A percentile compares a stretch with the other conserved stretches of the same genome.
phyloP scores from a whole-genome alignment of 2,329 filamentous ascomycete genomes.

The Penicillium brevicompactum region DNA sequence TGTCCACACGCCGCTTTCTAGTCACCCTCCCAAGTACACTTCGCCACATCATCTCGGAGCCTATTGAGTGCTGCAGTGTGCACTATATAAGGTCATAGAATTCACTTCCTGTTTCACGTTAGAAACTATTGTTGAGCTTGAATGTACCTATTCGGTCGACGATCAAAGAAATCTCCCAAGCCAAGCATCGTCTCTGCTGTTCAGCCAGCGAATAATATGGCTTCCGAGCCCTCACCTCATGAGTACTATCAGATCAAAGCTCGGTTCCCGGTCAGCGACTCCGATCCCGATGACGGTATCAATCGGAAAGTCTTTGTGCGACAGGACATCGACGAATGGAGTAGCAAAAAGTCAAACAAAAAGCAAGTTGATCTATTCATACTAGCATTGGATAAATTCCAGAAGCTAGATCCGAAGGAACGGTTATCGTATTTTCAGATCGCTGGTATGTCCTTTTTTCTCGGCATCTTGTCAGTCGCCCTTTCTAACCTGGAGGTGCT shows the following conservation, averaged over 20 bases:
- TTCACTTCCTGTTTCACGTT: no score
- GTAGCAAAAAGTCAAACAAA: constrained; percentile 12
- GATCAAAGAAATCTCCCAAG: background rate
- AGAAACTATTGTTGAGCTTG: background rate
- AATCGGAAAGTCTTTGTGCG: constrained; percentile 11
- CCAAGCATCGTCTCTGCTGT: background rate
- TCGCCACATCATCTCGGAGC: background rate
- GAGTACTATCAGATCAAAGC: constrained; percentile 7
- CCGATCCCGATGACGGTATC: constrained; percentile 1
- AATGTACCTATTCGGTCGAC: constrained; percentile 8
- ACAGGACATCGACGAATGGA: constrained; percentile 22
- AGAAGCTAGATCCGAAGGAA: constrained; percentile 10
- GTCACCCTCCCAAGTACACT: background rate
- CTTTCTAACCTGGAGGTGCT: background rate
- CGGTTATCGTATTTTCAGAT: constrained; percentile 15
- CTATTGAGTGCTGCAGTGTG: no score
- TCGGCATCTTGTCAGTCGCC: background rate
- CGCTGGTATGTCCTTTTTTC: background rate
- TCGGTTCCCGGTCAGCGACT: background rate
- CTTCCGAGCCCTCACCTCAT: background rate
- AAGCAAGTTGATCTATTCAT: constrained; percentile 20
- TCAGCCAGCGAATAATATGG: background rate
- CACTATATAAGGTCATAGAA: background rate
- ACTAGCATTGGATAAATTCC: constrained; percentile 13
- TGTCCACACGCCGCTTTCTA: background rate